Conservation (phyloP, 768 basidiomycete species). For the Lyophyllum semitale region DNA sequence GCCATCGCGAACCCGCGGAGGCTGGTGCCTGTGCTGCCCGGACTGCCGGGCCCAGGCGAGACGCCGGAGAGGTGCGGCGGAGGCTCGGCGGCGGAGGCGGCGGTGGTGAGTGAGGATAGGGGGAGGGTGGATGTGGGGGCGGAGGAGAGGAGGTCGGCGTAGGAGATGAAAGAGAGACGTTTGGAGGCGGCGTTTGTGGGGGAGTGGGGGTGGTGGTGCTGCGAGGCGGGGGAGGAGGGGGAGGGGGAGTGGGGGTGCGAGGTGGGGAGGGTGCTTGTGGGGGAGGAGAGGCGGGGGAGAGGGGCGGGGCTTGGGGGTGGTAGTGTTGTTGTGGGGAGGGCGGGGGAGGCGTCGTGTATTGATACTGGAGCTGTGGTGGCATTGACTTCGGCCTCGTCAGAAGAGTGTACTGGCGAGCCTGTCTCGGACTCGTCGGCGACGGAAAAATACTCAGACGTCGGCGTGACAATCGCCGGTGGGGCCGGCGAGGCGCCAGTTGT, state of each 20-base stretch:
- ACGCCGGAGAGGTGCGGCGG: constrained; percentile 78
- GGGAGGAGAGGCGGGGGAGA: constrained; percentile 19
- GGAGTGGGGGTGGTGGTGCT: constrained; percentile 42
- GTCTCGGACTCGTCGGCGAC: constrained; percentile 33
- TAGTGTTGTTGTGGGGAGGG: constrained; percentile 4
- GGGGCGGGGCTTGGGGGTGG: constrained; percentile 20
- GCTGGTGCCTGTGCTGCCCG: constrained; percentile 27
- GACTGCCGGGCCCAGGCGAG: constrained; percentile 31
- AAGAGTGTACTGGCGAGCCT: constrained; percentile 18
- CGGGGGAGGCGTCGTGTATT: constrained; percentile 9
- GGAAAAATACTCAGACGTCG: constrained; percentile 53
- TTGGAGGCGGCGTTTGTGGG: constrained; percentile 46
- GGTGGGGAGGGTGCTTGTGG: constrained; percentile 18
- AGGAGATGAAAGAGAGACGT: constrained; percentile 87
- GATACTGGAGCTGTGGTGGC: background rate
- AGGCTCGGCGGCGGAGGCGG: constrained; percentile 54
- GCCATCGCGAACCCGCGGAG: constrained; percentile 22
- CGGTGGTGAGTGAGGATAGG: constrained; percentile 71
- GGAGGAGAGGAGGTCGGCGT: constrained; percentile 79
- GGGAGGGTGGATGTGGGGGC: constrained; percentile 74
- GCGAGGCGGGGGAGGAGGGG: constrained; percentile 22
- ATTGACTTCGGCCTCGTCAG: constrained; percentile 10
- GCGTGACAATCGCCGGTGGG: constrained; percentile 40
- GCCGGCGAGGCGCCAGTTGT: background rate
- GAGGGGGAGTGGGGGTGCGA: constrained; percentile 16